Conservation (phyloP, 140 eudicot genomes). For the Ambrosia hybrid region DNA sequence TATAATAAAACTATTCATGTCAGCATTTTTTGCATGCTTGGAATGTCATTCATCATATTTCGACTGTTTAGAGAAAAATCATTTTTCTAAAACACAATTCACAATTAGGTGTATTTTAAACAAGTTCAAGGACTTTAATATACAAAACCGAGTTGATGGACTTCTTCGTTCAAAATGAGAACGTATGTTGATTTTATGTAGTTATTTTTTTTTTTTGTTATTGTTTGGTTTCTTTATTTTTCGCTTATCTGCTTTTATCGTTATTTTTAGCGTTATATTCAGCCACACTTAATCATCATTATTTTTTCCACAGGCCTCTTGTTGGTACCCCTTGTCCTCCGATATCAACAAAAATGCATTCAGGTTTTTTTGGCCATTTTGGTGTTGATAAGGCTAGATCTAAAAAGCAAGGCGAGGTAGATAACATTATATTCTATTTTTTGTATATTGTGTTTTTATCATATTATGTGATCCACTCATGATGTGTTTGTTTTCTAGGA, state of each 20-base stretch:
- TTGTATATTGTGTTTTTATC: background rate
- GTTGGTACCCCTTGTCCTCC: slow-evolving; percentile 46
- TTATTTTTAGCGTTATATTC: slow-evolving; percentile 17
- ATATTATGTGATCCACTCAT: slow-evolving; percentile 1
- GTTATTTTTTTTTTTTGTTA: too few species aligned
- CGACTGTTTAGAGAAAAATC: too few species aligned
- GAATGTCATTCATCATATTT: too few species aligned
- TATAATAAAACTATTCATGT: too few species aligned
- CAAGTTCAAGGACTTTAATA: too few species aligned
- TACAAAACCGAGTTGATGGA: too few species aligned
- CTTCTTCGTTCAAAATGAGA: too few species aligned
- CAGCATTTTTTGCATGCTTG: too few species aligned
- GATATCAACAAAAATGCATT: slow-evolving; percentile 32
- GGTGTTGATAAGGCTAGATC: slow-evolving; percentile 44
- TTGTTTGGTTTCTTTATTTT: background rate
- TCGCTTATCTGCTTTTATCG: background rate
- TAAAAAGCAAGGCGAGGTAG: slow-evolving; percentile 50
- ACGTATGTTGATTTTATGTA: too few species aligned
- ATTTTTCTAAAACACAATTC: too few species aligned
- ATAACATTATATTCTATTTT: background rate
- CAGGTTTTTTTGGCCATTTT: slow-evolving; percentile 64
- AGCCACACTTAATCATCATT: background rate
- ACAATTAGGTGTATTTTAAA: too few species aligned
- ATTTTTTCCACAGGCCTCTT: slow-evolving; percentile 54
- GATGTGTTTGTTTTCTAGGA: slow-evolving; percentile 42